These are phyloP conservation scores for Puya raimondii DNA, from an alignment of 176 grass and related monocot species.

Conservation along the genomic window DNA sequence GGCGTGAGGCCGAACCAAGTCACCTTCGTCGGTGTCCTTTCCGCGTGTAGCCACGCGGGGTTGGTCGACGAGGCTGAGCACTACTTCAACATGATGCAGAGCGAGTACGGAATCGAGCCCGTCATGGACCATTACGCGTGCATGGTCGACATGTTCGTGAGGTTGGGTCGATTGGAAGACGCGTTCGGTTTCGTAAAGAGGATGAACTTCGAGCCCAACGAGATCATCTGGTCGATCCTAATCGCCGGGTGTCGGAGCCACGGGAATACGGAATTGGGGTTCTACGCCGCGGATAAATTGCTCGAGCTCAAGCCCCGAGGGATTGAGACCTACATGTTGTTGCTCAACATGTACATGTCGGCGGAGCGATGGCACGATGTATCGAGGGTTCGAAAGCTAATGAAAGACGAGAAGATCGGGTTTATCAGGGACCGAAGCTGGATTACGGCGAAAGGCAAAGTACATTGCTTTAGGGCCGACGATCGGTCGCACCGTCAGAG, in stretches of 20 bases:
- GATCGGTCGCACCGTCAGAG: slow-evolving; percentile 36
- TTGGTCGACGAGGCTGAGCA: slow-evolving; percentile 54
- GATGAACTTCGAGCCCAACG: slow-evolving; percentile 45
- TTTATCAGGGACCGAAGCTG: slow-evolving; percentile 68
- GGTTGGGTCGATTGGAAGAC: slow-evolving; percentile 56
- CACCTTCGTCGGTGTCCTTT: slow-evolving; percentile 74
- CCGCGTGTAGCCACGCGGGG: slow-evolving; percentile 72
- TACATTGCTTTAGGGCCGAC: slow-evolving; percentile 56
- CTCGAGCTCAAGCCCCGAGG: slow-evolving; percentile 60
- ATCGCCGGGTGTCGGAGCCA: slow-evolving; percentile 76
- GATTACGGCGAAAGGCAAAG: slow-evolving; percentile 69
- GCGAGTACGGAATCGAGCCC: slow-evolving; percentile 57
- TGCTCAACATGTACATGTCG: slow-evolving; percentile 88
- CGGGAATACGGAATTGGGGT: slow-evolving; percentile 65
- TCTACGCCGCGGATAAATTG: slow-evolving; percentile 60
- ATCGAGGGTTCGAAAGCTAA: slow-evolving; percentile 48
- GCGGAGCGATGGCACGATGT: slow-evolving; percentile 53
- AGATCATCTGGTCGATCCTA: slow-evolving; percentile 85
- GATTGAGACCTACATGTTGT: slow-evolving; percentile 64
- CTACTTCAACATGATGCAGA: slow-evolving; percentile 72
- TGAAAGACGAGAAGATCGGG: slow-evolving; percentile 60
- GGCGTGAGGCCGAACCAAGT: slow-evolving; percentile 63
- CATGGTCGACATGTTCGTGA: slow-evolving; percentile 79
- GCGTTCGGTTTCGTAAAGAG: slow-evolving; percentile 61
- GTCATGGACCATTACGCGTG: slow-evolving; percentile 69